Conservation (phyloP, 176 grass and related monocot species). For the Tuctoria greenei region DNA sequence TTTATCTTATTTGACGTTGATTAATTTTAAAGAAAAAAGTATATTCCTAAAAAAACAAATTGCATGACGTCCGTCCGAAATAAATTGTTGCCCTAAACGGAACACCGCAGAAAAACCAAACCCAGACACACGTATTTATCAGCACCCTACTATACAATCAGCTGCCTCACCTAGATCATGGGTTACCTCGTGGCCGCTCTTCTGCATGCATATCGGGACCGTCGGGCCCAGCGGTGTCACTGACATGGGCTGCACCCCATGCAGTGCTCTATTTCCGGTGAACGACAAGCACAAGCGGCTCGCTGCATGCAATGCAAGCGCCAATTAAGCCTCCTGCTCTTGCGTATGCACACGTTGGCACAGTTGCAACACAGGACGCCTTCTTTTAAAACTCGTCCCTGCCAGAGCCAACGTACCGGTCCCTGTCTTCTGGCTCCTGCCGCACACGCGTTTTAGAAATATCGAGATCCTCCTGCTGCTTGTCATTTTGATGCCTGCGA, state of each 20-base stretch:
- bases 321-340: no score
- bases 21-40: no score
- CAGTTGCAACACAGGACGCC: constrained; percentile 5
- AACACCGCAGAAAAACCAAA: not conserved
- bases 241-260: constrained; percentile 44
- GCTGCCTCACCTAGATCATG: not conserved
- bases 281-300: constrained; percentile 45
- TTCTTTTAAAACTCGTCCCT: constrained; percentile 8
- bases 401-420: not conserved
- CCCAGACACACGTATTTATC: not conserved
- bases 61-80: no score
- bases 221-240: constrained; percentile 28
- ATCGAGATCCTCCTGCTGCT: no score
- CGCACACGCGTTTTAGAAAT: no score
- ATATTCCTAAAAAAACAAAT: no score
- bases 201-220: constrained; percentile 9
- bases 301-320: no score
- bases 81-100: no score
- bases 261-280: constrained; percentile 45
- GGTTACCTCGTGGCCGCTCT: no score
- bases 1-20: no score
- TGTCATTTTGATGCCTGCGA: no score
- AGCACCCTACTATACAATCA: not conserved
- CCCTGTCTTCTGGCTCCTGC: constrained; percentile 4
- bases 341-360: not conserved